Evolutionary conservation across 2,329 filamentous ascomycete species (phyloP).

Genomic region (Monascus ruber): DNA sequence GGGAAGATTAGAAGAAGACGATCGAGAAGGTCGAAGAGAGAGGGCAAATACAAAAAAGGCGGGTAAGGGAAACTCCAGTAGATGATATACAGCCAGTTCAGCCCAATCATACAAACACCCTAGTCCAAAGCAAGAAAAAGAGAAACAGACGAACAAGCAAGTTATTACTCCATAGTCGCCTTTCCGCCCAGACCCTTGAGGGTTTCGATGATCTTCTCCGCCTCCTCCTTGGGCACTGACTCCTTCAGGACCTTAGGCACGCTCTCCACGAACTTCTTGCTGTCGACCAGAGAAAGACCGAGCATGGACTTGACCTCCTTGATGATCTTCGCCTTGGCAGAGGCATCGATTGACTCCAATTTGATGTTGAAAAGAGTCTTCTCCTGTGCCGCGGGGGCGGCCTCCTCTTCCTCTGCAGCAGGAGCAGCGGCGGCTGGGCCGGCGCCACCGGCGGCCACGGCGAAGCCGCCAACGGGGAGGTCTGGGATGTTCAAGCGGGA

Average conservation of each 20-base stretch:
- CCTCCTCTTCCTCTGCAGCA: constrained; percentile 66
- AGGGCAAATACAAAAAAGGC: constrained; percentile 11
- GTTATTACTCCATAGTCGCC: constrained; percentile 72
- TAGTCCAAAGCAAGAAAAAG: neutral
- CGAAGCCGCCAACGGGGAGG: constrained; percentile 86
- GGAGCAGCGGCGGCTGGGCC: constrained; percentile 51
- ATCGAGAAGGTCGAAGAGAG: constrained; percentile 5
- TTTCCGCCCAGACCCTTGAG: constrained; percentile 89
- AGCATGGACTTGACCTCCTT: constrained; percentile 98
- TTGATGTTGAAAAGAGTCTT: constrained; percentile 98
- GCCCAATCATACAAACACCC: constrained; percentile 1
- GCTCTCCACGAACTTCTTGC: constrained; percentile 99
- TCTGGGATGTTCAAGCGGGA: constrained; percentile 94
- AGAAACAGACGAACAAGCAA: constrained; percentile 1
- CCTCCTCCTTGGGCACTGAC: constrained; percentile 95
- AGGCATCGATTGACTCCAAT: constrained; percentile 77
- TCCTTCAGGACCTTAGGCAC: constrained; percentile 99
- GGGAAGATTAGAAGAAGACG: constrained; percentile 6
- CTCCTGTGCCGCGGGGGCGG: constrained; percentile 75
- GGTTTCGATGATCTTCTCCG: constrained; percentile 92
- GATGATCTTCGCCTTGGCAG: constrained; percentile 95
- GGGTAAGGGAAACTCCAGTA: constrained; percentile 1
- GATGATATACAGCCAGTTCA: constrained; percentile 1
- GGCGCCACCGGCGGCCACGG: constrained; percentile 52
- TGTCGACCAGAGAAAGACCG: constrained; percentile 91